A percentile compares a stretch with the other conserved stretches of the same genome.
These are phyloP conservation scores for Phytophthora litchii DNA, from an alignment of 352 stramenopile species.

Conservation along the genomic window DNA sequence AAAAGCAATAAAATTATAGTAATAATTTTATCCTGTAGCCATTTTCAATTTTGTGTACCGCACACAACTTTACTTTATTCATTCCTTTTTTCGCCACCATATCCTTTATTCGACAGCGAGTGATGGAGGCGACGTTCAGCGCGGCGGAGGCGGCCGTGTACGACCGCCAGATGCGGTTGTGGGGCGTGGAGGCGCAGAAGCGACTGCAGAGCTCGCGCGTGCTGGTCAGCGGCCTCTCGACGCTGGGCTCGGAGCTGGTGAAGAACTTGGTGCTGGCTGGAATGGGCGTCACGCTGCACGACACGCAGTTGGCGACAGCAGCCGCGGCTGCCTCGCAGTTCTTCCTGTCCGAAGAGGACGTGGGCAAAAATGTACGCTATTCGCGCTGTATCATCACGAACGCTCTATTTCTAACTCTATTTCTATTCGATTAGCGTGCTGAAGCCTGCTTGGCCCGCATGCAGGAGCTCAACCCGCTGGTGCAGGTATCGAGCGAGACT, in stretches of 20 bases:
- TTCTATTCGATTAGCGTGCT: constrained; percentile 49
- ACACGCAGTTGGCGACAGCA: constrained; percentile 62
- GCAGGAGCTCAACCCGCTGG: constrained; percentile 95
- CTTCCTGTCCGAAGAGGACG: constrained; percentile 73
- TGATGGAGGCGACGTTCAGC: constrained; percentile 53
- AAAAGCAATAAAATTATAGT: too few species aligned
- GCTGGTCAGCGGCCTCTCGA: constrained; percentile 85
- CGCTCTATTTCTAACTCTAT: background rate
- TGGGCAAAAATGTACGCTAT: constrained; percentile 72
- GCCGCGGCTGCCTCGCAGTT: constrained; percentile 80
- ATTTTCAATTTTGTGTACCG: too few species aligned
- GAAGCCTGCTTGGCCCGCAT: constrained; percentile 82
- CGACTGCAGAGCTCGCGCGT: constrained; percentile 91
- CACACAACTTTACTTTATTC: too few species aligned
- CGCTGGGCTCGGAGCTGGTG: constrained; percentile 92
- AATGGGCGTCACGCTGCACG: constrained; percentile 93
- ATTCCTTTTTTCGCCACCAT: too few species aligned
- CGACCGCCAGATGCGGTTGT: constrained; percentile 99
- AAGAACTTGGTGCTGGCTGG: constrained; percentile 98
- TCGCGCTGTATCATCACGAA: constrained; percentile 1
- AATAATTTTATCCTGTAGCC: too few species aligned
- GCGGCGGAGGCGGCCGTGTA: constrained; percentile 95
- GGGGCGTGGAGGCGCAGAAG: constrained; percentile 97
- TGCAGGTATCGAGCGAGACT: constrained; percentile 86
- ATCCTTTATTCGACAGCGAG: too few species aligned